Evolutionary conservation across 345 rosid genomes (phyloP).

Genomic region (Salix udensis): DNA sequence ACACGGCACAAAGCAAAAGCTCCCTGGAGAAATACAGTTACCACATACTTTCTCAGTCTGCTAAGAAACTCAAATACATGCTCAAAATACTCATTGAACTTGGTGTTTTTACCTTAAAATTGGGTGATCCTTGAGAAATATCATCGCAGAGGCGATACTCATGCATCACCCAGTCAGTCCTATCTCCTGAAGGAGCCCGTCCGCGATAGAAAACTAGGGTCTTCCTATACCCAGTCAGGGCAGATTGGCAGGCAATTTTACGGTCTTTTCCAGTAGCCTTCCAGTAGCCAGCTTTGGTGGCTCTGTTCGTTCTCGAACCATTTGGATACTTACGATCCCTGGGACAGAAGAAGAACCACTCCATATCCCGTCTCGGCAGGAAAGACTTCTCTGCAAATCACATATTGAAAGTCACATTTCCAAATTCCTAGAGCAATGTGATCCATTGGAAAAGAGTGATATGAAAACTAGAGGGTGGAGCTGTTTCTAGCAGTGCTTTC

Average conservation of each 20-base stretch:
- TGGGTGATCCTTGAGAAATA: slow-evolving; percentile 43
- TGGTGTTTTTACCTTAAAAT: slow-evolving; percentile 41
- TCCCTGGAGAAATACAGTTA: slow-evolving; percentile 39
- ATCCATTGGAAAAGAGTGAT: not conserved
- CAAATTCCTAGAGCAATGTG: not conserved
- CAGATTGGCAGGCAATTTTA: slow-evolving; percentile 55
- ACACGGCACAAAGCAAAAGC: slow-evolving; percentile 81
- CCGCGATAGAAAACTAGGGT: slow-evolving; percentile 78
- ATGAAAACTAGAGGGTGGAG: not conserved
- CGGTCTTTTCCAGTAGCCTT: slow-evolving; percentile 92
- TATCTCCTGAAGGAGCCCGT: slow-evolving; percentile 73
- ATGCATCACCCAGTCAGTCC: slow-evolving; percentile 81
- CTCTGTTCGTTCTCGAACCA: slow-evolving; percentile 75
- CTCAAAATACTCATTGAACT: not conserved
- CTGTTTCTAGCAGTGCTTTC: not conserved
- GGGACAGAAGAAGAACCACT: slow-evolving; percentile 92
- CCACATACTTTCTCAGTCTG: not conserved
- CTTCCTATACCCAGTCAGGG: slow-evolving; percentile 54
- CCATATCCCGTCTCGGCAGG: slow-evolving; percentile 73
- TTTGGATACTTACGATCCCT: slow-evolving; percentile 81
- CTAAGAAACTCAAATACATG: not conserved
- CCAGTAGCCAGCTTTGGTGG: slow-evolving; percentile 91
- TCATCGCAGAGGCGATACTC: slow-evolving; percentile 77
- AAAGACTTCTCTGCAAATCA: slow-evolving; percentile 65
- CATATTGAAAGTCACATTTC: not conserved